Base-by-base conservation (phyloP, 208 protist genomes). In the Entamoeba moshkovskii region DNA sequence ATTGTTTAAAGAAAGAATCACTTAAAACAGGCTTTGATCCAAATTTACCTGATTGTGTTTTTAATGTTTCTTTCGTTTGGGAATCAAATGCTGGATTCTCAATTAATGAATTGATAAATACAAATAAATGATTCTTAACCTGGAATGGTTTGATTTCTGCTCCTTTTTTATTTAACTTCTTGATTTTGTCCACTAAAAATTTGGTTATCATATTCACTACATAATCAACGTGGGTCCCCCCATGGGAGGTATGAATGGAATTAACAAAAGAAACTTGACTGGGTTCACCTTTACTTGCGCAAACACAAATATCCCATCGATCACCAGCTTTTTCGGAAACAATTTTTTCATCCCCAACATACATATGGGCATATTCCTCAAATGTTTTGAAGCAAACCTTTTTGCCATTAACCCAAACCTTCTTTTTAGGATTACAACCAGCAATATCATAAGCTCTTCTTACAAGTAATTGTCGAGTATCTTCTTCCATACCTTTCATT, bases 191-290 rank as follows among this genome's bases (percentile, higher is more conserved):
- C 1, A 97, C 96, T 13, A 99, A 95, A 94, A 97, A 96, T 46
- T 97, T 92, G 59, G 98, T 45, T 52, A 99, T 96, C 95, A 99
- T 97, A 93, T 99, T 97, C 29, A 97, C 95, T 25, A 99, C 97
- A 96, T 99, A 98, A 94, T 98, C 98, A 22, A 99, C 99, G 96
- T 99, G 99, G 1, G 97, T 99, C 33, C 99, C 99, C 92, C 99
- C 99, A 46, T 98, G 98, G 8, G 95, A 98, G 6, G 99, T 99
- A 18, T 97, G 97, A 95, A 99, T 99, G 59, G 96, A 97, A 95
- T 99, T 99, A 29, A 99, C 99, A 95, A 99, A 99, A 94, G 97
- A 99, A 11, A 99, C 97, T 96, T 99, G 99, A 94, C 99, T 96
- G 93, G 99, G 99, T 29, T 96, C 85, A 44, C 93, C 93, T 47